phyloP scores from a whole-genome alignment of 1,139 yeast species.

The Hemisphaericaspora xylofermentans region DNA sequence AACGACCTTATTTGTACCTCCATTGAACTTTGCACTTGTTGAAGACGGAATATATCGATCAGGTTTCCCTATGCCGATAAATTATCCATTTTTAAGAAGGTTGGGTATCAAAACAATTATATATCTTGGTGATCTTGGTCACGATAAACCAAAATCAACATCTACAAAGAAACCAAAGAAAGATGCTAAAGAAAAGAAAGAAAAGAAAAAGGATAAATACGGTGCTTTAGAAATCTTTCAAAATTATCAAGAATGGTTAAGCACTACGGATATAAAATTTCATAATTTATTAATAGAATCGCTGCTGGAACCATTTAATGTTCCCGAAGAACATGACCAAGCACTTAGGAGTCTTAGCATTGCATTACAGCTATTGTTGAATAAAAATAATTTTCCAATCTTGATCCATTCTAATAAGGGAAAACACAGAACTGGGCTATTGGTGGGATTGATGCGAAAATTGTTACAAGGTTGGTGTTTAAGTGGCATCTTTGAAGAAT shows the following conservation, averaged over 20 bases:
- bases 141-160: constrained; percentile 18
- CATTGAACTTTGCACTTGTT: constrained; percentile 84
- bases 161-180: constrained; percentile 17
- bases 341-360: constrained; percentile 51
- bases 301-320: constrained; percentile 73
- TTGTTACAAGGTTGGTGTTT: constrained; percentile 89
- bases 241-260: constrained; percentile 65
- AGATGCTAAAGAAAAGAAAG: constrained; percentile 47
- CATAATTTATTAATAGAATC: constrained; percentile 65
- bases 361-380: constrained; percentile 64
- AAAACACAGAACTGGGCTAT: constrained; percentile 88
- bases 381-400: constrained; percentile 78
- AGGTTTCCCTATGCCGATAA: constrained; percentile 89
- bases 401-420: constrained; percentile 93
- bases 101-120: constrained; percentile 75
- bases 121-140: constrained; percentile 70
- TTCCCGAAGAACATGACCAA: constrained; percentile 41
- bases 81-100: constrained; percentile 73
- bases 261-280: constrained; percentile 53
- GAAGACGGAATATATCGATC: constrained; percentile 86
- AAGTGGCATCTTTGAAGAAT: constrained; percentile 91
- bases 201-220: constrained; percentile 26
- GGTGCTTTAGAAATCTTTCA: constrained; percentile 40
- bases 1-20: constrained; percentile 58
- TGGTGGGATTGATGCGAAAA: constrained; percentile 85